phyloP scores from a whole-genome alignment of 2,329 filamentous ascomycete species.

The Aspergillus ochraceoroseus region DNA sequence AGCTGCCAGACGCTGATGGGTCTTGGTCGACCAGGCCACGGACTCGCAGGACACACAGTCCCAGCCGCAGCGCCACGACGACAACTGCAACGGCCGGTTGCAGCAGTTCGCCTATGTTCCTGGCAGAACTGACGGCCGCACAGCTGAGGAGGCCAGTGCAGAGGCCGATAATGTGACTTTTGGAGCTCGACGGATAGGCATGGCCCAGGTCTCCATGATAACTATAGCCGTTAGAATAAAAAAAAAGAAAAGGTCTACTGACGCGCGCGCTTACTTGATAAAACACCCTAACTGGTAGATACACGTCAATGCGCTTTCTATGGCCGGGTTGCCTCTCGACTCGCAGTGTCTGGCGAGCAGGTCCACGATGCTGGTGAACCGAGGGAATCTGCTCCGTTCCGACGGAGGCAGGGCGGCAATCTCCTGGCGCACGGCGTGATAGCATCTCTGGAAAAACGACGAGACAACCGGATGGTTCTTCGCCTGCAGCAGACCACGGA shows the following conservation, averaged over 20 bases:
- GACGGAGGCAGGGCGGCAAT: constrained; percentile 35
- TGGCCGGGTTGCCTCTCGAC: constrained; percentile 34
- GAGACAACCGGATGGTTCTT: constrained; percentile 43
- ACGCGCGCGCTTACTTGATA: constrained; percentile 37
- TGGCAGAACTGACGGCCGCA: constrained; percentile 39
- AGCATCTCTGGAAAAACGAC: constrained; percentile 43
- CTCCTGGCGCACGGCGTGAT: constrained; percentile 41
- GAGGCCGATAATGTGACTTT: constrained; percentile 40
- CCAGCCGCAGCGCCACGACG: constrained; percentile 43
- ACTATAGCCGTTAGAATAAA: constrained; percentile 26
- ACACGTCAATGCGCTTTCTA: constrained; percentile 44
- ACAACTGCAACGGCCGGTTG: constrained; percentile 42
- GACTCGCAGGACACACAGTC: constrained; percentile 39
- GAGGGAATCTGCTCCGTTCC: constrained; percentile 35
- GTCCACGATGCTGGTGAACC: constrained; percentile 40
- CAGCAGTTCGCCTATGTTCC: constrained; percentile 42
- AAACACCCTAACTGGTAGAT: constrained; percentile 44
- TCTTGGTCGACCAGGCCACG: constrained; percentile 35
- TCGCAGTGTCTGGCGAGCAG: constrained; percentile 35
- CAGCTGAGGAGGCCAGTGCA: constrained; percentile 44
- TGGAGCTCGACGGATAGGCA: constrained; percentile 37
- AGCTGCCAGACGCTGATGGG: constrained; percentile 31
- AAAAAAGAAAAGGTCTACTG: background rate
- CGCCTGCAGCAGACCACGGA: constrained; percentile 39
- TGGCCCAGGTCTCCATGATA: constrained; percentile 42